Conservation (phyloP, 2,329 filamentous ascomycete genomes). For the Fusarium sarcochroum region DNA sequence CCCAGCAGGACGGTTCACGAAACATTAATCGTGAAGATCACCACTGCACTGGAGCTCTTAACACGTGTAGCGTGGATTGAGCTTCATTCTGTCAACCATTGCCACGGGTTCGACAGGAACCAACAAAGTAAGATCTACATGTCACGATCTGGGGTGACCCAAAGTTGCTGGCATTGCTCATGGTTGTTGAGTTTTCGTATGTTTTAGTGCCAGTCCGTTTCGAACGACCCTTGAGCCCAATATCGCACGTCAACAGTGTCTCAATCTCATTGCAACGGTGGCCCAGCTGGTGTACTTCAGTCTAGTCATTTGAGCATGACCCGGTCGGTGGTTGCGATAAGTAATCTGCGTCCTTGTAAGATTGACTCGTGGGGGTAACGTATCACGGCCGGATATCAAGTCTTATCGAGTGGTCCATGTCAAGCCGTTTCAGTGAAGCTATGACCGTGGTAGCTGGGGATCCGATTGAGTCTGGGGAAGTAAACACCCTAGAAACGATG, state of each 20-base stretch:
- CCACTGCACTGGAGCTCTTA: slow-evolving; percentile 16
- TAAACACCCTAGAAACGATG: slow-evolving; percentile 20
- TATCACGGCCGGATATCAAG: not conserved
- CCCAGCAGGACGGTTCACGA: slow-evolving; percentile 37
- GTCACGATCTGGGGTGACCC: slow-evolving; percentile 22
- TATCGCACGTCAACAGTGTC: slow-evolving; percentile 22
- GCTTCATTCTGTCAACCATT: slow-evolving; percentile 28
- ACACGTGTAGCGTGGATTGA: slow-evolving; percentile 42
- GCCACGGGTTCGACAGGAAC: slow-evolving; percentile 31
- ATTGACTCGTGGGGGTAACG: slow-evolving; percentile 8
- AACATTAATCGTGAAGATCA: slow-evolving; percentile 40
- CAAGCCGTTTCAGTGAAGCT: slow-evolving; percentile 9
- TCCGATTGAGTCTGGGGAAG: slow-evolving; percentile 35
- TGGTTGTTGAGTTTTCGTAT: slow-evolving; percentile 18
- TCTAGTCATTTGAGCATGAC: slow-evolving; percentile 20
- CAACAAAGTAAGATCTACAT: slow-evolving; percentile 42
- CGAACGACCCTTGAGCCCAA: slow-evolving; percentile 23
- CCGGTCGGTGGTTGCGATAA: slow-evolving; percentile 11
- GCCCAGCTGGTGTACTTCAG: slow-evolving; percentile 11
- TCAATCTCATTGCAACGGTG: slow-evolving; percentile 19
- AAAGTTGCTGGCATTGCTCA: slow-evolving; percentile 12
- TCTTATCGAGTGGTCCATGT: slow-evolving; percentile 15
- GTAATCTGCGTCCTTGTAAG: slow-evolving; percentile 1
- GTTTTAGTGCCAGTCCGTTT: slow-evolving; percentile 36
- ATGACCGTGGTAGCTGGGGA: slow-evolving; percentile 4